Evolutionary conservation across 176 grass and related monocot species (phyloP).

Genomic region (Pontederia paniculata): DNA sequence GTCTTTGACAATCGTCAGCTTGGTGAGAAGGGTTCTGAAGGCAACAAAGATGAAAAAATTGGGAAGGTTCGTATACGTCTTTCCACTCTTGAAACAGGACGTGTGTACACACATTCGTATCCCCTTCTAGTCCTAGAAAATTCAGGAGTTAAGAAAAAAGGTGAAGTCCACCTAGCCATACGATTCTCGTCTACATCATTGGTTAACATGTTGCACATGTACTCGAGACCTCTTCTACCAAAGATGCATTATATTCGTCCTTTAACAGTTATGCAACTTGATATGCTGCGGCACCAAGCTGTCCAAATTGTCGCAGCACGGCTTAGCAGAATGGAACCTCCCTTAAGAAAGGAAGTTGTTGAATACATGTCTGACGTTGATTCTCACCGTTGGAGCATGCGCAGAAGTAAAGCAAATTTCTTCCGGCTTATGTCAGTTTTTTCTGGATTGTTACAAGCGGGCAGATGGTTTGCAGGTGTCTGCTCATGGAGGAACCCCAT

Average conservation of each 20-base stretch:
- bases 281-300: constrained; percentile 3
- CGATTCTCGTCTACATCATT: constrained; percentile 20
- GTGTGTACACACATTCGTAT: constrained; percentile 29
- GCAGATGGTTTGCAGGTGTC: constrained; percentile 14
- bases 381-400: constrained; percentile 21
- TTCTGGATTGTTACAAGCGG: not conserved
- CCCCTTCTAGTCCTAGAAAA: constrained; percentile 13
- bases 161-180: constrained; percentile 22
- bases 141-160: constrained; percentile 26
- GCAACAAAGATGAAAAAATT: constrained; percentile 1
- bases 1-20: constrained; percentile 25
- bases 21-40: not conserved
- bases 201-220: constrained; percentile 6
- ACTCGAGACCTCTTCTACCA: constrained; percentile 10
- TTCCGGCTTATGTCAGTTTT: constrained; percentile 10
- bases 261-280: not conserved
- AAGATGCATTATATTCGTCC: constrained; percentile 26
- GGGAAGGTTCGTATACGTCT: constrained; percentile 30
- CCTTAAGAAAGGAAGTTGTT: constrained; percentile 24
- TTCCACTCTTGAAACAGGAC: constrained; percentile 19
- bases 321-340: constrained; percentile 12
- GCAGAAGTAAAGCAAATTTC: constrained; percentile 20
- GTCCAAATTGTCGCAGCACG: constrained; percentile 3
- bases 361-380: constrained; percentile 24
- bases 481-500: constrained; percentile 19